Base-by-base conservation (phyloP, 1,284 basidiomycete species). In the Irpex rosettiformis region DNA sequence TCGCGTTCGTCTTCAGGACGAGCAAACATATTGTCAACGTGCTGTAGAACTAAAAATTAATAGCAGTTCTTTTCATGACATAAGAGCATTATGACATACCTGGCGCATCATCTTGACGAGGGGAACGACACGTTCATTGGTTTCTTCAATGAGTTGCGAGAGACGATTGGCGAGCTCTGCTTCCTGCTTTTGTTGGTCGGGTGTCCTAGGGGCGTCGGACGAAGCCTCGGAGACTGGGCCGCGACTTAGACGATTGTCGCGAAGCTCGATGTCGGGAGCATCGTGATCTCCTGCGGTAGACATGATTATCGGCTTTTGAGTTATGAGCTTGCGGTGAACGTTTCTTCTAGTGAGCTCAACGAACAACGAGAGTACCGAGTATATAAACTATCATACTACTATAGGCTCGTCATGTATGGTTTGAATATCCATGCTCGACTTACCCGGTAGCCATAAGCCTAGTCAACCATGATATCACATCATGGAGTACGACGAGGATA, bases 151-250 rank as follows among this genome's bases (percentile, higher is more conserved):
- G 10, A 51, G 2, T 13, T 2, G 22, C 10, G 48, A 51, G 2
- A 51, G 48, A 11, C 48, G 48, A 24, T 51, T 51, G 27, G 48
- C 48, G 48, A 51, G 48, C 48, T 51, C 48, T 11, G 48, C 48
- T 21, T 51, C 48, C 25, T 51, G 48, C 48, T 51, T 51, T 24
- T 11, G 6, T 28, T 51, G 48, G 2, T 51, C 22, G 10, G 24
- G 22, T 2, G 21, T 51, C 24, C 18, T 25, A n/a, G n/a, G n/a
- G 48, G 24, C 48, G 3, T 51, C 48, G 48, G 48, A 51, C 3
- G 48, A 27, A 2, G 43, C 43, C 24, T 51, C 48, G 24, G 48
- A 51, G 48, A 24, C 16, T 13, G 48, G 22, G 11, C 22, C 48
- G 8, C 48, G 48, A 16, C n/a, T n/a, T n/a, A 24, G 18, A 16